phyloP scores from a whole-genome alignment of 345 rosid genomes.

The Populus euphratica region DNA sequence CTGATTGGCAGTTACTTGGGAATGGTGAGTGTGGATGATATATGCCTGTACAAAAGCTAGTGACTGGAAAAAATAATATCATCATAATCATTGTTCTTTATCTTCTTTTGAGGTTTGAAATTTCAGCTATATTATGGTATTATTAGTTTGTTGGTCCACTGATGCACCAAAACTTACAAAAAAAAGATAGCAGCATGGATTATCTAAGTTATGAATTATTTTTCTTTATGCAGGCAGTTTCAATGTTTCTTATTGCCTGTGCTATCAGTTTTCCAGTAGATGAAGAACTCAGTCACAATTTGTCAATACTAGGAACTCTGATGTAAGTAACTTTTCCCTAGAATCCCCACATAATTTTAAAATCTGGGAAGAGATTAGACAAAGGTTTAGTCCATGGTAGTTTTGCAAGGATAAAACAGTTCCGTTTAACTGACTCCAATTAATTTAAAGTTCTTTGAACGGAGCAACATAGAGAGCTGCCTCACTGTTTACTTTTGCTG shows the following conservation, averaged over 20 bases:
- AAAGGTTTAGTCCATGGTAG: too few relatives aligned
- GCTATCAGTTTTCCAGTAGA: constrained; percentile 55
- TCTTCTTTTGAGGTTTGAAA: not conserved
- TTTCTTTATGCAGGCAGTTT: constrained; percentile 49
- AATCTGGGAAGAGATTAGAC: too few relatives aligned
- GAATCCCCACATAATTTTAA: too few relatives aligned
- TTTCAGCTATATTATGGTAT: not conserved
- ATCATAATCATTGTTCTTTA: not conserved
- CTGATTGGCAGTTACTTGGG: constrained; percentile 68
- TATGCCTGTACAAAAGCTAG: constrained; percentile 6
- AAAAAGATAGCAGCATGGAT: not conserved
- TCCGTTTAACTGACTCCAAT: too few relatives aligned
- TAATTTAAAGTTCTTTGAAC: not conserved
- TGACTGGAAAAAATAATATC: not conserved
- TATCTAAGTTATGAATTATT: not conserved
- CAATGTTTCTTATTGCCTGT: constrained; percentile 56
- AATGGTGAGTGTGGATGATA: constrained; percentile 47
- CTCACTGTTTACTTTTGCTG: not conserved
- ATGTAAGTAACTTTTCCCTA: constrained; percentile 40
- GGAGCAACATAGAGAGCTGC: not conserved
- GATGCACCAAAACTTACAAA: constrained; percentile 7
- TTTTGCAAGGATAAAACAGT: too few relatives aligned
- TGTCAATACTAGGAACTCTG: constrained; percentile 68
- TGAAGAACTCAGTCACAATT: constrained; percentile 56
- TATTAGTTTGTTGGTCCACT: not conserved